Evolutionary conservation across 768 basidiomycete species (phyloP), one percentile per base, ranked within the genome.

Genomic region (Lanmaoa rubissima): DNA sequence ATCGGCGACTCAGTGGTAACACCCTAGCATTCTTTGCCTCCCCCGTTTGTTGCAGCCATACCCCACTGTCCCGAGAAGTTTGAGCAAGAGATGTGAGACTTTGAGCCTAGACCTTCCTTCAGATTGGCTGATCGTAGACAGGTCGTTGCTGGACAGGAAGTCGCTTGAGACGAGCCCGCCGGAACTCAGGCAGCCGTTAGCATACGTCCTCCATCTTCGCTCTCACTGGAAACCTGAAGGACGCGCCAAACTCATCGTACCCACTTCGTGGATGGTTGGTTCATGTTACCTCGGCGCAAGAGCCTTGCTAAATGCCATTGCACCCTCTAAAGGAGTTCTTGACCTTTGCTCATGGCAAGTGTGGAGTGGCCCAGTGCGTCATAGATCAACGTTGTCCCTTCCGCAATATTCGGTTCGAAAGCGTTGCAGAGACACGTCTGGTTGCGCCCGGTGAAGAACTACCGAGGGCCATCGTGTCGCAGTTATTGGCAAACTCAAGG

Each of bases 241-340:
- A 51, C 41, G 47, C 11, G 34, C 56, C 50, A 61, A 62, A n/a
- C 60, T 68, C 38, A 4, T 60, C 55, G 60, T 66, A 0, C 66
- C 69, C 35, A 43, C 60, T 8, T 57, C 51, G 48, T 70, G 68
- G 68, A 66, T 53, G 69, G 68, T 69, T n/a, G 1, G 68, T 59
- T 44, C 42, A 28, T 31, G 9, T 44, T 1, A 12, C 32, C 17
- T 31, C 42, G 36, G 39, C 9, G 13, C 42, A 40, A 46, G n/a
- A 16, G 36, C 31, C n/a, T 42, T 36, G 36, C 46, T 54, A 5
- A 60, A 19, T 5, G 13, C 19, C 45, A 13, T 43, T 24, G 28
- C 17, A 2, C 16, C 16, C 6, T 48, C 45, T 17, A 28, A 43
- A 70, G 67, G 58, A 32, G 31, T 51, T 42, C 34, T 31, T 61